Percentiles rank a stretch among this genome's conserved stretches.
Conservation (phyloP, 768 basidiomycete genomes). For the Phlegmacium glaucopus region DNA sequence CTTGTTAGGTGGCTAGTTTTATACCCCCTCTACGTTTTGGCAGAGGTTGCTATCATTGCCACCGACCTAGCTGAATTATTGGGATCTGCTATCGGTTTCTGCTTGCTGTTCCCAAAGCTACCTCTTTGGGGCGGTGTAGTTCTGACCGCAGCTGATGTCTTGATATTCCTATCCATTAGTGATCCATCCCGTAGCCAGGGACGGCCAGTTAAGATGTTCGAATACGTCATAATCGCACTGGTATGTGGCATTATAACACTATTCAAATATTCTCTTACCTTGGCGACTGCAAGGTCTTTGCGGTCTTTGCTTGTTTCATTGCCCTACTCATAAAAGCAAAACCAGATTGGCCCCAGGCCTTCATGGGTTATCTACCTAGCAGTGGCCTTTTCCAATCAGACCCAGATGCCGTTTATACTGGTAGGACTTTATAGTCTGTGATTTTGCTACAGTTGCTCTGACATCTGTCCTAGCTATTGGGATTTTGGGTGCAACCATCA, state of each 20-base stretch:
- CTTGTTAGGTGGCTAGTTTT: slow-evolving; percentile 44
- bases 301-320: slow-evolving; percentile 65
- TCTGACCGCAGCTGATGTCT: slow-evolving; percentile 55
- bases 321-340: slow-evolving; percentile 59
- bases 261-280: slow-evolving; percentile 12
- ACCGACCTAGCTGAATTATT: slow-evolving; percentile 71
- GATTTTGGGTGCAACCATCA: slow-evolving; percentile 69
- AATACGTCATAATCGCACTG: slow-evolving; percentile 48
- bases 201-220: slow-evolving; percentile 56
- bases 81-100: slow-evolving; percentile 67
- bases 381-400: slow-evolving; percentile 45
- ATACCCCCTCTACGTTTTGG: slow-evolving; percentile 53
- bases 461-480: slow-evolving; percentile 42
- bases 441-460: slow-evolving; percentile 5
- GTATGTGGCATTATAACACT: slow-evolving; percentile 36
- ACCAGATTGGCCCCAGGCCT: slow-evolving; percentile 65
- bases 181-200: slow-evolving; percentile 52
- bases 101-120: slow-evolving; percentile 55
- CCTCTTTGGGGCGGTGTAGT: slow-evolving; percentile 57
- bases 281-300: slow-evolving; percentile 37
- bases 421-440: slow-evolving; percentile 28
- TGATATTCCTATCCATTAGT: slow-evolving; percentile 58
- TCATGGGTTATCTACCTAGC: slow-evolving; percentile 67
- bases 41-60: slow-evolving; percentile 62
- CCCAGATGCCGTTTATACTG: slow-evolving; percentile 48